Evolutionary conservation across 225 moss, liverwort and hornwort species (phyloP).

Genomic region (Physcomitrellopsis africana): DNA sequence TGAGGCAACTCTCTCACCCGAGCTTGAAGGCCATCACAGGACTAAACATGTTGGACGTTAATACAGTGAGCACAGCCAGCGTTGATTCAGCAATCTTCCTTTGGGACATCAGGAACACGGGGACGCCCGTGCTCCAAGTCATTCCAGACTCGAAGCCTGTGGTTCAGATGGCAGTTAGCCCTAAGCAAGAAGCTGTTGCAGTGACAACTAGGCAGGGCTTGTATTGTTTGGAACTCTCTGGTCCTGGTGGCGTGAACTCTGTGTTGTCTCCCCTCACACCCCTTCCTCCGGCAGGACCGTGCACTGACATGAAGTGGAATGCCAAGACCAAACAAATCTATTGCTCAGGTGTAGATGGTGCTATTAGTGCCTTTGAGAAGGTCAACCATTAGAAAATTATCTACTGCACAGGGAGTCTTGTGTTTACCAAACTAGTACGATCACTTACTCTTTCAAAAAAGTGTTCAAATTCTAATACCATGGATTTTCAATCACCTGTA

Average conservation of each 20-base stretch:
- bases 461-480: too few species aligned
- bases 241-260: conserved; percentile 50
- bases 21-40: conserved; percentile 60
- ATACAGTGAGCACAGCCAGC: conserved; percentile 59
- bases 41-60: conserved; percentile 55
- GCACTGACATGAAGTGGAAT: conserved; percentile 78
- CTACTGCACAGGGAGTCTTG: neutral
- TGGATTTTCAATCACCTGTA: too few species aligned
- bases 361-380: conserved; percentile 63
- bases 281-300: conserved; percentile 64
- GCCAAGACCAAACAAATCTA: conserved; percentile 61
- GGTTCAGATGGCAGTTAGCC: conserved; percentile 51
- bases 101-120: conserved; percentile 59
- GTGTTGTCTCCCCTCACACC: conserved; percentile 61
- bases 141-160: conserved; percentile 59
- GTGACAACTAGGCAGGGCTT: conserved; percentile 58
- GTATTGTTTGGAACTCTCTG: conserved; percentile 64
- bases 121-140: conserved; percentile 50
- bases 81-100: conserved; percentile 58
- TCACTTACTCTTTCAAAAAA: too few species aligned
- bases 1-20: conserved; percentile 53
- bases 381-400: conserved; percentile 31
- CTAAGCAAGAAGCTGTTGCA: conserved; percentile 48
- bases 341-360: conserved; percentile 63
- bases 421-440: neutral